A percentile compares a stretch with the other conserved stretches of the same genome.
phyloP scores from a whole-genome alignment of 1,284 basidiomycete genomes.

The Apiotrichum akiyoshidainum region DNA sequence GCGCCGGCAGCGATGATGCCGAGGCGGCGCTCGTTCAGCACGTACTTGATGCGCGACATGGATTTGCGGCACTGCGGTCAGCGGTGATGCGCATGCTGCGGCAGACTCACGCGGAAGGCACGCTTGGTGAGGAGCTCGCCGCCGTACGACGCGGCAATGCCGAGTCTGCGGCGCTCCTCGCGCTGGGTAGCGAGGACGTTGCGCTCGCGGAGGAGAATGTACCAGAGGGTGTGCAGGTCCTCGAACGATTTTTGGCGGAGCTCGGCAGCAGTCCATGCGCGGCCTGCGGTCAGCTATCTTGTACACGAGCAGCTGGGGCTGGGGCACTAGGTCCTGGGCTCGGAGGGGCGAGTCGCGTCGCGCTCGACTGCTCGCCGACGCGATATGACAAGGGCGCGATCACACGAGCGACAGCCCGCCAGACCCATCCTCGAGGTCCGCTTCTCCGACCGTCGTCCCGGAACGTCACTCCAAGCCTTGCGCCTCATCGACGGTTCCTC shows the following conservation, averaged over 20 bases:
- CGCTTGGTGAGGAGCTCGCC: conserved; percentile 38
- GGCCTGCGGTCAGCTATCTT: conserved; percentile 56
- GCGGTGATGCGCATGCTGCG: background rate
- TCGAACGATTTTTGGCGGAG: conserved; percentile 83
- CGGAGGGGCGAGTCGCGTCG: no score
- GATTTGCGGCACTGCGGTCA: conserved; percentile 75
- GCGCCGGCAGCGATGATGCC: conserved; percentile 66
- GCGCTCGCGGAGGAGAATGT: conserved; percentile 76
- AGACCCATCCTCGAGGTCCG: no score
- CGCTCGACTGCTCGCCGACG: no score
- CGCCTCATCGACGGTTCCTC: no score
- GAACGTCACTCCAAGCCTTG: no score
- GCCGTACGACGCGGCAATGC: conserved; percentile 45
- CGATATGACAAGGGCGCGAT: no score
- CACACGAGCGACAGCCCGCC: no score
- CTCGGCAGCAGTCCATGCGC: conserved; percentile 79
- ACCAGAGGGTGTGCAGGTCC: conserved; percentile 91
- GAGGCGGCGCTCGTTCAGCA: conserved; percentile 84
- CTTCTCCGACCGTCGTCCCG: no score
- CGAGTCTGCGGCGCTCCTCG: conserved; percentile 67
- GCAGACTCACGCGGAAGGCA: conserved; percentile 41
- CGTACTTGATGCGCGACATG: conserved; percentile 94
- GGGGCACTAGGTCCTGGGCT: no score
- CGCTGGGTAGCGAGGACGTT: conserved; percentile 85
- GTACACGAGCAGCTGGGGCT: background rate